phyloP scores from a whole-genome alignment of 257 asterid species.

The Solanum tacnaense region DNA sequence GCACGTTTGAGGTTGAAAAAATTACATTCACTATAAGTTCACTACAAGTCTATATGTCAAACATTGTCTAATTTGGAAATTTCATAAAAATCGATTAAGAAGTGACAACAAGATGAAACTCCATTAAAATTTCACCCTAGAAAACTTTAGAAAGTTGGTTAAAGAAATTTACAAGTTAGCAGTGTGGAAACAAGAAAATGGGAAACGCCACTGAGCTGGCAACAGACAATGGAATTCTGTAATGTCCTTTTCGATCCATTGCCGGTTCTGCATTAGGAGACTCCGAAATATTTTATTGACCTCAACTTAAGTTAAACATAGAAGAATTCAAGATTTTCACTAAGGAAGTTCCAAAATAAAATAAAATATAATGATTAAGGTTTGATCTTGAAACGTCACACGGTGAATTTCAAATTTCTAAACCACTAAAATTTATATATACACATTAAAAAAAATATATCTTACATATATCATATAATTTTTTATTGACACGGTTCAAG shows the following conservation, averaged over 20 bases:
- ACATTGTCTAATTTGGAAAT: background rate
- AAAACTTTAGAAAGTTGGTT: background rate
- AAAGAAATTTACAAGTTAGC: background rate
- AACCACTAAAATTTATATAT: background rate
- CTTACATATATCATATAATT: background rate
- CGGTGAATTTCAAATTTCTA: background rate
- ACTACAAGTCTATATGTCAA: background rate
- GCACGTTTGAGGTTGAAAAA: background rate
- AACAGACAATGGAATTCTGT: background rate
- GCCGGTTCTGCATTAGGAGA: background rate
- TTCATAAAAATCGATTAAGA: background rate
- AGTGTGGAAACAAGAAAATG: background rate
- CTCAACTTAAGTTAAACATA: background rate
- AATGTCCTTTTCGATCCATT: background rate
- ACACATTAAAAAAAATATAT: background rate
- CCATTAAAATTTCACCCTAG: background rate
- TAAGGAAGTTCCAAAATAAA: accelerated
- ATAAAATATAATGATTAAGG: background rate
- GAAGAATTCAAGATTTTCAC: background rate
- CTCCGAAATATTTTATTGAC: background rate
- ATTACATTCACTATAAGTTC: background rate
- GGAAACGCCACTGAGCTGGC: background rate
- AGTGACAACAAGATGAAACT: background rate
- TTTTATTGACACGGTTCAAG: too few relatives aligned
- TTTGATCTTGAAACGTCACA: background rate